Evolutionary conservation across 2,329 filamentous ascomycete species (phyloP).

Genomic region (Cadophora luteo-olivacea): DNA sequence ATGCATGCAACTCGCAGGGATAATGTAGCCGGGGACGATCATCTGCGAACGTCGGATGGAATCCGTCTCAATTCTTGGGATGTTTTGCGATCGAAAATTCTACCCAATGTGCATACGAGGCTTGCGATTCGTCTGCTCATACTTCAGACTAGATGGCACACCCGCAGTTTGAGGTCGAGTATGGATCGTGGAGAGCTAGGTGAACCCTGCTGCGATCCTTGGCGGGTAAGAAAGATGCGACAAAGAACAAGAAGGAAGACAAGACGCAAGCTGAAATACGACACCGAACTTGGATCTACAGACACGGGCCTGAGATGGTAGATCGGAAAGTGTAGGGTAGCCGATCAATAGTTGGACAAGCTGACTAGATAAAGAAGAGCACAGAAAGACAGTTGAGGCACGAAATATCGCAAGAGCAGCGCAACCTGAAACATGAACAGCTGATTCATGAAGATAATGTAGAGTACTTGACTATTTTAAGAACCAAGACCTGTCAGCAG

Average conservation of each 20-base stretch:
- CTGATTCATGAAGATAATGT: not conserved
- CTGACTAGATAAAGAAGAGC: not conserved
- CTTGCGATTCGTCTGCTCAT: slow-evolving; percentile 6
- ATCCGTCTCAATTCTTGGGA: not conserved
- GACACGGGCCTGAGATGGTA: not conserved
- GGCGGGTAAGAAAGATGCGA: not conserved
- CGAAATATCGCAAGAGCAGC: not conserved
- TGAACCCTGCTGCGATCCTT: not conserved
- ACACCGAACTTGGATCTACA: not conserved
- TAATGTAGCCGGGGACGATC: not conserved
- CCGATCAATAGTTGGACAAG: not conserved
- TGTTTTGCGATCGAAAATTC: not conserved
- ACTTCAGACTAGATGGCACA: not conserved
- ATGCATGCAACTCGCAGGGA: not conserved
- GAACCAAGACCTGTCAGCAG: not conserved
- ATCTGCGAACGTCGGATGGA: not conserved
- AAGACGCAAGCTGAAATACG: not conserved
- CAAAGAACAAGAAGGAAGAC: not conserved
- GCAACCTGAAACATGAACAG: not conserved
- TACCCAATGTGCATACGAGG: not conserved
- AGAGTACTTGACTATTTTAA: not conserved
- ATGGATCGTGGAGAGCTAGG: not conserved
- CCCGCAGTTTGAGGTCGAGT: slow-evolving; percentile 5
- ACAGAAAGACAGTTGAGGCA: not conserved
- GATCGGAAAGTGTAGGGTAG: not conserved